Conservation (phyloP, 2,329 filamentous ascomycete genomes). For the Cladosporium velox region DNA sequence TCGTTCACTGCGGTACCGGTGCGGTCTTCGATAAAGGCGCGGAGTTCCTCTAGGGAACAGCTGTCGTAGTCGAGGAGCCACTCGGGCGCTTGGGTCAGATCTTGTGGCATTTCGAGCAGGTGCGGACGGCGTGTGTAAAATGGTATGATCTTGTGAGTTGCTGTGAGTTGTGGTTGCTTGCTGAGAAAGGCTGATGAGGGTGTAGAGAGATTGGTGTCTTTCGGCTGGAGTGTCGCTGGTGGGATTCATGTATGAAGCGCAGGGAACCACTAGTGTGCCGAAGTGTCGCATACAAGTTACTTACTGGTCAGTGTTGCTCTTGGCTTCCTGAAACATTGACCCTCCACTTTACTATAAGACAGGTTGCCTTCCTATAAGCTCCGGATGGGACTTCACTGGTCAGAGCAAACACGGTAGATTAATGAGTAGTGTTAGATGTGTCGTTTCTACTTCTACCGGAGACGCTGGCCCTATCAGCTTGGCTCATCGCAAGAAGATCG, state of each 20-base stretch:
- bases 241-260: not conserved
- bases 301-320: not conserved
- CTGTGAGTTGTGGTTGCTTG: not conserved
- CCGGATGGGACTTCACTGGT: not conserved
- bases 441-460: not conserved
- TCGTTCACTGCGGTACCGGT: not conserved
- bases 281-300: not conserved
- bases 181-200: not conserved
- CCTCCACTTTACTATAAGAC: not conserved
- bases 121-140: not conserved
- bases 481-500: not conserved
- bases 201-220: not conserved
- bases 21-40: not conserved
- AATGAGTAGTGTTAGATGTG: not conserved
- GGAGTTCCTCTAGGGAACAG: not conserved
- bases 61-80: not conserved
- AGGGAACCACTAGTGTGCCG: not conserved
- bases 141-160: not conserved
- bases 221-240: not conserved
- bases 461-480: not conserved
- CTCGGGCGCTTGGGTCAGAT: too few species aligned
- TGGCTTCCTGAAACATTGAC: not conserved
- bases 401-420: not conserved
- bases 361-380: not conserved
- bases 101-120: not conserved